Evolutionary conservation across 129 eudicot species (phyloP), one percentile per base, ranked within the genome.

Genomic region (Flaveria linearis): DNA sequence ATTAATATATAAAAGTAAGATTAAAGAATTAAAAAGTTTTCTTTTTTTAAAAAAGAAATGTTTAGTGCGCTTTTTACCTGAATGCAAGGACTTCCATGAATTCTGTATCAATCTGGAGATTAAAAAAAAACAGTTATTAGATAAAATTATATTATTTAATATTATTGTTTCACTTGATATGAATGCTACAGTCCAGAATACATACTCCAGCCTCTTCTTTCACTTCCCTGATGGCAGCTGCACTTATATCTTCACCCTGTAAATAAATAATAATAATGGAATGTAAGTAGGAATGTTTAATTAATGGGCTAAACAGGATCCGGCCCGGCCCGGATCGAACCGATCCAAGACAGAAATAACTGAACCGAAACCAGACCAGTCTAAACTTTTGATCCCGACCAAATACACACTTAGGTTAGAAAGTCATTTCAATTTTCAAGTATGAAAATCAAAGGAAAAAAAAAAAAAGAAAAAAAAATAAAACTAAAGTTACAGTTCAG

Each of bases 121-220:
- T 0, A 2, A 45, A n/a, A 43, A 65, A 72, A 55, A 25, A 4
- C 51, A 45, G 42, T 23, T 49, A 46, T 70, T 55, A 77, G 52
- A 67, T 55, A n/a, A 18, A 22, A 30, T 65, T 10, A 17, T 43
- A 56, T 26, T 53, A 73, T 42, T 0, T 42, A 66, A 53, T 25
- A 45, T 2, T 25, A 65, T 63, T 49, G 39, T 36, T 60, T 60
- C 11, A 70, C 42, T 47, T 71, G 12, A 22, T 33, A 30, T 7
- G 9, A 47, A 23, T 56, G 47, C 51, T 20, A 45, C 3, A 52
- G 12, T 30, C 4, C 4, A 57, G n/a, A 67, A 66, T 53, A 83
- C 90, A 81, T 88, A 88, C 93, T 46, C 88, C 93, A 61, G 93
- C 20, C 78, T 88, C 93, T 86, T 88, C 93, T 83, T 83, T 85